A percentile compares a stretch with the other conserved stretches of the same genome.
Evolutionary conservation across 345 rosid species (phyloP).

Genomic region (Rhodamnia argentea): DNA sequence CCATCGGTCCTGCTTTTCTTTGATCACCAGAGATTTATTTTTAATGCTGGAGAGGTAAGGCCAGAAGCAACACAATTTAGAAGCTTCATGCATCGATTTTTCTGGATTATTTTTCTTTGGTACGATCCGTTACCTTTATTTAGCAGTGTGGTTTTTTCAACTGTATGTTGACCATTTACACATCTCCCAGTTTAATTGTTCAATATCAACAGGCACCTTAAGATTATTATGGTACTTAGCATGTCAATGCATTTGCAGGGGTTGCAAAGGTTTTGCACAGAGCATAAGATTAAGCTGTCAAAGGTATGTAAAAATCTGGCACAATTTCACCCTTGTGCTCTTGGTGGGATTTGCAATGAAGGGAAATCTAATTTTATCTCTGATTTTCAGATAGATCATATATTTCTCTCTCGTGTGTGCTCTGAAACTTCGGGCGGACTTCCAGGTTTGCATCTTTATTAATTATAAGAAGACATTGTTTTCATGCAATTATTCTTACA

Average conservation of each 20-base stretch:
- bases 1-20: conserved; percentile 89
- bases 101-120: neutral
- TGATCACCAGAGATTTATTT: conserved; percentile 84
- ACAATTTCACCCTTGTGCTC: neutral
- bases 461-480: neutral
- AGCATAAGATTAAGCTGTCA: conserved; percentile 83
- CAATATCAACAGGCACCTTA: neutral
- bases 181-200: neutral
- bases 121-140: neutral
- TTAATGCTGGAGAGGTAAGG: conserved; percentile 92
- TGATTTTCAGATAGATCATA: conserved; percentile 70
- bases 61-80: neutral
- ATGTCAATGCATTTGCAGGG: conserved; percentile 38
- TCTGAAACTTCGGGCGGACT: conserved; percentile 97
- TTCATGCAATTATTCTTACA: neutral
- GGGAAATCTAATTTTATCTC: neutral
- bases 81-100: neutral
- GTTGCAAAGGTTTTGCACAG: conserved; percentile 83
- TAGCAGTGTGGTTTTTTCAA: neutral
- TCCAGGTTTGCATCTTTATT: conserved; percentile 47
- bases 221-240: neutral
- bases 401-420: conserved; percentile 93
- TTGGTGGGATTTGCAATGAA: neutral
- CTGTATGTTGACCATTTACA: neutral
- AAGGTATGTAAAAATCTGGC: conserved; percentile 33